These are phyloP conservation scores for Xylariomycetidae sp. DNA, from an alignment of 2,329 filamentous ascomycete genomes.

Conservation along the genomic window DNA sequence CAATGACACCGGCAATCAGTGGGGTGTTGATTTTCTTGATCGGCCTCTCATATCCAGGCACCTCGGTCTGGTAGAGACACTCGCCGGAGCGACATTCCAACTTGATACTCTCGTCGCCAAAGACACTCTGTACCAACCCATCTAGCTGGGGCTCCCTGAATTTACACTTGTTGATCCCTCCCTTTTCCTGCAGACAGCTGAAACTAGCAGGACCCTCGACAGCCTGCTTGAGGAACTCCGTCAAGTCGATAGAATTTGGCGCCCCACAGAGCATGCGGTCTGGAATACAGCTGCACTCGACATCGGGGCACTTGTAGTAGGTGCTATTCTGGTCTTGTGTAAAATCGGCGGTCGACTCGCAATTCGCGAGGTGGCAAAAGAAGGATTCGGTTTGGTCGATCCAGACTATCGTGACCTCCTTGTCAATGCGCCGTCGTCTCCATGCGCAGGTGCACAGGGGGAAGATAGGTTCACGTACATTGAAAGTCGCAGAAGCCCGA, in stretches of 20 bases:
- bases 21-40: constrained; percentile 96
- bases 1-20: constrained; percentile 90
- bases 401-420: constrained; percentile 79
- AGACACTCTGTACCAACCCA: constrained; percentile 78
- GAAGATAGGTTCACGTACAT: constrained; percentile 52
- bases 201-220: constrained; percentile 89
- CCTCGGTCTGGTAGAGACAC: constrained; percentile 87
- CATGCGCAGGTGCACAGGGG: no score
- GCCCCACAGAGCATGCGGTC: constrained; percentile 93
- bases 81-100: constrained; percentile 81
- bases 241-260: constrained; percentile 84
- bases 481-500: constrained; percentile 86
- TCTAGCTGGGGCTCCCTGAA: constrained; percentile 95
- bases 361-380: constrained; percentile 85
- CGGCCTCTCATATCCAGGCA: constrained; percentile 83
- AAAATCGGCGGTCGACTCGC: constrained; percentile 66
- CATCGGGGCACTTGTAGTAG: constrained; percentile 76
- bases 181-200: constrained; percentile 63
- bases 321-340: constrained; percentile 73
- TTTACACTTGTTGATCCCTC: constrained; percentile 61
- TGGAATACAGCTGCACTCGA: constrained; percentile 82
- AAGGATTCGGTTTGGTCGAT: constrained; percentile 92
- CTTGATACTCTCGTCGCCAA: constrained; percentile 86
- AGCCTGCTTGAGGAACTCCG: constrained; percentile 75
- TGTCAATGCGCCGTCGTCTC: no score